phyloP scores from a whole-genome alignment of 257 asterid species.

The Nicotiana otophora region DNA sequence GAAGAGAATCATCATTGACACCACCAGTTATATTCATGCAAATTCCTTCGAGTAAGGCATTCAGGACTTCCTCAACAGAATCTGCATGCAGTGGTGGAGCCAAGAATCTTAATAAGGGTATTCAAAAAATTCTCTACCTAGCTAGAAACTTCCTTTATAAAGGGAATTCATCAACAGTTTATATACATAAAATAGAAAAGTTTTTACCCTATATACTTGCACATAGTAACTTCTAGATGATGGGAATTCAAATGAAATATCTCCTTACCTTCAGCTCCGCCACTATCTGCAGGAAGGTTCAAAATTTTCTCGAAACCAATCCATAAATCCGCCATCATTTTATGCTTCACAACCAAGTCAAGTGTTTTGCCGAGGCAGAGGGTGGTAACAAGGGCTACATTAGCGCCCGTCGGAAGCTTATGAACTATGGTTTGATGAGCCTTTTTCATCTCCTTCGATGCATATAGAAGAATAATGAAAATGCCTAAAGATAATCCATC shows the following conservation, averaged over 20 bases:
- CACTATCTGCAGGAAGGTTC: background rate
- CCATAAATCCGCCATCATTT: constrained; percentile 35
- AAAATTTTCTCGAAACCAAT: constrained; percentile 21
- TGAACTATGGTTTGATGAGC: constrained; percentile 12
- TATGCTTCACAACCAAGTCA: constrained; percentile 17
- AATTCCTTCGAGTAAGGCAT: constrained; percentile 18
- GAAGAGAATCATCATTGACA: constrained; percentile 19
- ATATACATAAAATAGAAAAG: background rate
- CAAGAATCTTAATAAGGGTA: background rate
- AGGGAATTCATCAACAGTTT: background rate
- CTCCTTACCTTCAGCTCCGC: background rate
- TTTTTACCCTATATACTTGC: too few relatives aligned
- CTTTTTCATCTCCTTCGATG: constrained; percentile 27
- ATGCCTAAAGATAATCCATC: constrained; percentile 42
- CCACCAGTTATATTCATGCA: background rate
- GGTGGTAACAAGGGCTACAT: constrained; percentile 27
- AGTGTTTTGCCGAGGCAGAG: constrained; percentile 20
- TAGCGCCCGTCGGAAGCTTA: constrained; percentile 23
- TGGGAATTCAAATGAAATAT: too few relatives aligned
- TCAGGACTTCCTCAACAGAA: background rate
- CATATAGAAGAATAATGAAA: constrained; percentile 19
- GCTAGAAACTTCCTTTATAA: background rate
- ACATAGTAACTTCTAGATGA: too few relatives aligned
- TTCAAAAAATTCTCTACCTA: background rate
- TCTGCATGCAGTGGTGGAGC: background rate